phyloP scores from a whole-genome alignment of 371 early-diverging fungal genomes.

The Mortierella sp. region DNA sequence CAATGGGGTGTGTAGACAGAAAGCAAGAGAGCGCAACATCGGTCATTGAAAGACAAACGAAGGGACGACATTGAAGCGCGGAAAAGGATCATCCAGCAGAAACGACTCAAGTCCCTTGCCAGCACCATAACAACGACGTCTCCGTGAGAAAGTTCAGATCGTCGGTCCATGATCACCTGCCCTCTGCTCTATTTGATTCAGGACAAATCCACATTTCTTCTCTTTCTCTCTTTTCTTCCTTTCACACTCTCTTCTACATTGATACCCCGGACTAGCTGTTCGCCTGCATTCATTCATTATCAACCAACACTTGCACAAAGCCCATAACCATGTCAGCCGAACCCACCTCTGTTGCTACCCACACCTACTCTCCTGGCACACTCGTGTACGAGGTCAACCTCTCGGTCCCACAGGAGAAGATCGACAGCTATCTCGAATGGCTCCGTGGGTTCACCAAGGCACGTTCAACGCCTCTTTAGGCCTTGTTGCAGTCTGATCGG shows the following conservation, averaged over 20 bases:
- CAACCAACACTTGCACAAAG: too few species aligned
- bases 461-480: background rate
- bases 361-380: constrained; percentile 46
- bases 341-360: constrained; percentile 10
- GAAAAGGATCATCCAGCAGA: constrained; percentile 27
- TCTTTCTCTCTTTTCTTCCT: background rate
- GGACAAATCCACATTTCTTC: background rate
- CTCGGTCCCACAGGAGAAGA: constrained; percentile 58
- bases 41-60: constrained; percentile 24
- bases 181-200: background rate
- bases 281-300: background rate
- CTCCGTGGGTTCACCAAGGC: constrained; percentile 54
- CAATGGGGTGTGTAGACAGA: constrained; percentile 19
- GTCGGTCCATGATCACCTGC: too few species aligned
- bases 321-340: constrained; percentile 28
- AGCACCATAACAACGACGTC: constrained; percentile 16
- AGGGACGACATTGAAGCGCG: constrained; percentile 41
- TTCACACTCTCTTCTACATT: background rate
- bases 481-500: background rate
- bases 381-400: constrained; percentile 65
- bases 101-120: constrained; percentile 39
- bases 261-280: background rate
- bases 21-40: constrained; percentile 16
- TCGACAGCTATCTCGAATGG: constrained; percentile 57
- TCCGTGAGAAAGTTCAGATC: background rate